phyloP scores from a whole-genome alignment of 257 asterid genomes.

The Jaltomata sinuosa region DNA sequence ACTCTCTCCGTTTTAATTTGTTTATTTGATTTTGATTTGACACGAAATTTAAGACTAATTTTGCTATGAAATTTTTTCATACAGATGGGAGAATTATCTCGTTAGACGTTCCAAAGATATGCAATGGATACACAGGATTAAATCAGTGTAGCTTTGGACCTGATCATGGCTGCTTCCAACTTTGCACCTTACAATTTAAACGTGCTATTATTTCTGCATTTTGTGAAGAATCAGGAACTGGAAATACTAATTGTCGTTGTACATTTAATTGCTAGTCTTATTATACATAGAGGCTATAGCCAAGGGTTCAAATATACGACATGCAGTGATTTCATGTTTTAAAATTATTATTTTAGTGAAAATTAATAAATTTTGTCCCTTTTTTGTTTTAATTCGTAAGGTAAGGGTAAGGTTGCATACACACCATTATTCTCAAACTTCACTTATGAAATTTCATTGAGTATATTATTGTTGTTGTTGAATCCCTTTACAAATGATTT shows the following conservation, averaged over 20 bases:
- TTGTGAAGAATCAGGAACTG: background rate
- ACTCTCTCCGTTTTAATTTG: background rate
- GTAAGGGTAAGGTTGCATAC: no score
- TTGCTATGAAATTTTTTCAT: background rate
- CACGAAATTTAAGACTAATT: background rate
- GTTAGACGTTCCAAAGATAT: background rate
- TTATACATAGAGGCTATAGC: background rate
- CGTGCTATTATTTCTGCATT: no score
- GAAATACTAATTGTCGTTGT: background rate
- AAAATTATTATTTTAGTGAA: background rate
- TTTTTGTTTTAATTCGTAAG: no score
- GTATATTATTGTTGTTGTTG: background rate
- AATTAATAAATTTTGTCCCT: background rate
- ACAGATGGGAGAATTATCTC: background rate
- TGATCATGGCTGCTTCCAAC: background rate
- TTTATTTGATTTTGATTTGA: background rate
- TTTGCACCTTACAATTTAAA: no score
- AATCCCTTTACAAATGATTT: background rate
- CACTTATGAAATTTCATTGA: background rate
- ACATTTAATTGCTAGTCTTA: background rate
- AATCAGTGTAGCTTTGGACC: slow-evolving; percentile 4
- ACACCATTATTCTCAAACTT: background rate
- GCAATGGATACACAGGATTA: background rate
- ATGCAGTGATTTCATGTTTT: background rate
- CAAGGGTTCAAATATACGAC: background rate